Evolutionary conservation across 805 yeast species (phyloP), one percentile per base, ranked within the genome.

Genomic region (Myxozyma nipponensis): DNA sequence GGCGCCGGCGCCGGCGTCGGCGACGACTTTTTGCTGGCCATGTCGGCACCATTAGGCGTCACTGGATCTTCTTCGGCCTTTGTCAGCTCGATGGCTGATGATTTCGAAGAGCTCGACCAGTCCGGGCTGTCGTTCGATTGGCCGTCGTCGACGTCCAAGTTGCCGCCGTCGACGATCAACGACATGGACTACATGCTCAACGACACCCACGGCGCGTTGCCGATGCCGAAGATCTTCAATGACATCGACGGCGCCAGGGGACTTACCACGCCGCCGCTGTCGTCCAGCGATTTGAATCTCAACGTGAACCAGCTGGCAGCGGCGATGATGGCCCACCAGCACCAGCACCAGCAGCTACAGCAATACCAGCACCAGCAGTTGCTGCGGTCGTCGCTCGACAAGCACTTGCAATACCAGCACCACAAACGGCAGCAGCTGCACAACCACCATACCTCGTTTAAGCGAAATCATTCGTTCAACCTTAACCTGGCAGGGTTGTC

Each of bases 291-390:
- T 13, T 28, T 28, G 32, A 13, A 13, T 28, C 13, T 28, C 13
- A 9, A 7, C 7, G 32, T 28, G 13, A 28, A 28, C 13, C 42
- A 43, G 7, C 37, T 40, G 21, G 41, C 47, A 36, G 47, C 45
- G 15, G 40, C 41, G 17, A 32, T 41, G 21, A 47, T 40, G 25
- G 44, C 44, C 32, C 52, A 44, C 35, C 48, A 39, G 36, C 52
- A 44, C 38, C 53, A 34, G 15, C 36, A 32, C 22, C 46, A 21
- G 25, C 54, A 50, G 43, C 54, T 15, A 3, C 50, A 40, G 23
- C 44, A 22, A 4, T 42, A 39, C 42, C 23, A 23, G 17, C 19
- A 18, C 42, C 42, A 18, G 23, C 42, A 19, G 18, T 13, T 23
- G 19, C 23, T 22, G 24, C 44, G 21, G n/a, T 26, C 13, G 28